Base-by-base conservation (phyloP, 73 alveolate genomes). In the Uronychia setigera region DNA sequence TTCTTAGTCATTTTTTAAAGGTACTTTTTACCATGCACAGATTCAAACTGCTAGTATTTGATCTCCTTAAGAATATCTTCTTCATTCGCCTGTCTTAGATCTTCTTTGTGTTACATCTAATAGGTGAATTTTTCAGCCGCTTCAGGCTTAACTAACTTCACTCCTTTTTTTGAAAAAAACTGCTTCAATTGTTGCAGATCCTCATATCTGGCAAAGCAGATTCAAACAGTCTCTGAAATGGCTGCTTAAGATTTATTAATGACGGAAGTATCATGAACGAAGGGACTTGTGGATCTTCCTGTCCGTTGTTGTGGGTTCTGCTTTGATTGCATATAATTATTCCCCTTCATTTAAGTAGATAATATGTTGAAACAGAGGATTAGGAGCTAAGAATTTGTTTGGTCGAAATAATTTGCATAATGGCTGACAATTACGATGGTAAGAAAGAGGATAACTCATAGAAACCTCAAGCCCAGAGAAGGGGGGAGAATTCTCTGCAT, bases 401-500 rank as follows among this genome's bases (percentile, higher is more conserved):
- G 19, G 67, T 46, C 67, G 67, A 46, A 46, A 46, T 46, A 46
- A 46, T 46, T 46, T n/a, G n/a, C 67, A 46, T 46, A 11, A 46
- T 46, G 67, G 67, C n/a, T n/a, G n/a, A 46, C 5, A 19, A 46
- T 11, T 46, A 46, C 67, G 67, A 46, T 11, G 67, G 67, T 46
- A 46, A 19, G 67, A 11, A 5, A 46, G 67, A 5, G 5, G 67
- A 46, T 46, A 5, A 46, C n/a, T 5, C 5, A 19, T 46, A 46
- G 67, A 19, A 11, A 19, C 19, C 67, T 5, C 5, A 5, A 46
- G 67, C 19, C 67, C 67, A 11, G 67, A 19, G 67, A 46, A 46
- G 67, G 19, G n/a, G 5, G 67, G 77, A 30, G 89, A 82, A 67
- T 89, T 87, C 46, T 67, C 84, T 27, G 95, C 95, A 26, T 78